Base-by-base conservation (phyloP, 139 green algal species). In the Chlorella sp. region DNA sequence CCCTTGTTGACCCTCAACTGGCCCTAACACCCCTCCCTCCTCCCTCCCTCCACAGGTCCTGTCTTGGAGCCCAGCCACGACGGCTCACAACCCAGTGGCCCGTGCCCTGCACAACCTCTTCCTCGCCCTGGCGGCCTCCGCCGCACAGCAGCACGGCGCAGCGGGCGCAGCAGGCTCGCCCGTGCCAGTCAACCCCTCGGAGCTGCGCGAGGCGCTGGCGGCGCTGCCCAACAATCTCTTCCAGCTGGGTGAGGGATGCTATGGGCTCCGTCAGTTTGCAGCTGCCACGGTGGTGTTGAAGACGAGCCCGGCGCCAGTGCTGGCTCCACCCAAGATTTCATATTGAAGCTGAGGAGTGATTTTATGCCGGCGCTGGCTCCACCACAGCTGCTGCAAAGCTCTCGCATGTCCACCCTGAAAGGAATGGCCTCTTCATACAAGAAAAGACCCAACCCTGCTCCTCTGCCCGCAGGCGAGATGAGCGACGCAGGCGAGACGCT, bases 141-240 rank as follows among this genome's bases (percentile, higher is more conserved):
- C 88, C 64, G 13, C n/a, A 32, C 84, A 70, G 79, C 82, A 69
- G 70, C 55, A 30, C 0, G 11, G 47, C 38, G 26, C 25, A 15
- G n/a, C 26, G 0, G 38, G 38, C 15, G n/a, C 17, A 0, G 56
- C 55, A 32, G 56, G 56, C 32, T 38, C 63, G 41, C 34, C 68
- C 28, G 9, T 55, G 60, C 62, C 90, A 34, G 88, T 95, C n/a
- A 89, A 90, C 64, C 94, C 94, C n/a, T 93, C 84, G 1, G 74
- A 79, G 32, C 82, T 96, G 81, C 88, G 94, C 62, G 83, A 89
- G 80, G 92, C 94, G 18, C 93, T 98, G 76, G 91, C 88, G 38
- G 73, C 32, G 4, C 68, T 90, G 34, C 85, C 87, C 2, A 28
- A 73, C 70, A 47, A 78, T 39, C 70, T 38, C 17, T 78, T 38